Conservation (phyloP, 257 asterid genomes). For the Ballota nigra region DNA sequence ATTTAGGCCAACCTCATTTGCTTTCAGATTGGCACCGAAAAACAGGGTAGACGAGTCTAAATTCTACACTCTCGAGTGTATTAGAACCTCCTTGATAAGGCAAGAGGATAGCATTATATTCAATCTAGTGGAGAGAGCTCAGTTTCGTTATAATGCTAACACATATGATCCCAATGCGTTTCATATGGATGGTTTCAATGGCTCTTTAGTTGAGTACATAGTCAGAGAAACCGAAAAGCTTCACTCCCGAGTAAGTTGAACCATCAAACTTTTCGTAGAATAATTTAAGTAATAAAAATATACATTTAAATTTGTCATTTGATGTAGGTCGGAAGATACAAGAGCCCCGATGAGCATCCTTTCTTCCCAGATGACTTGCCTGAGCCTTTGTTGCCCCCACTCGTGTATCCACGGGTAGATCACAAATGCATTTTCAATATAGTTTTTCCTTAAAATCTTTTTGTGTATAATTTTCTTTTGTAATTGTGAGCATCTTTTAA, state of each 20-base stretch:
- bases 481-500: too few species aligned
- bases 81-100: conserved; percentile 61
- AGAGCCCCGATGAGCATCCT: conserved; percentile 84
- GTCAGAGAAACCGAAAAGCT: conserved; percentile 84
- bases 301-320: neutral
- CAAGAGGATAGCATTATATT: conserved; percentile 92
- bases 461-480: neutral
- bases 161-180: conserved; percentile 64
- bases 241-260: conserved; percentile 56
- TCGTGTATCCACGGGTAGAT: conserved; percentile 70
- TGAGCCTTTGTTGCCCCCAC: conserved; percentile 69
- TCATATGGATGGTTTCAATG: conserved; percentile 56
- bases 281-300: neutral
- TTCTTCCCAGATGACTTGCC: conserved; percentile 72
- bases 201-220: conserved; percentile 78
- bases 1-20: conserved; percentile 1
- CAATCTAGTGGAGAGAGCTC: conserved; percentile 80
- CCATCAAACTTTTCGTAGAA: neutral
- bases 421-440: neutral
- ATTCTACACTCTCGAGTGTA: conserved; percentile 71
- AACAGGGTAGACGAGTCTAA: conserved; percentile 66
- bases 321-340: conserved; percentile 77
- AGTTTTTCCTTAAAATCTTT: neutral
- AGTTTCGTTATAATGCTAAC: conserved; percentile 55
- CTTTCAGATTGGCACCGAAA: conserved; percentile 40